These are phyloP conservation scores for Pseudoturritis turrita DNA, from an alignment of 345 rosid genomes.

Conservation along the genomic window DNA sequence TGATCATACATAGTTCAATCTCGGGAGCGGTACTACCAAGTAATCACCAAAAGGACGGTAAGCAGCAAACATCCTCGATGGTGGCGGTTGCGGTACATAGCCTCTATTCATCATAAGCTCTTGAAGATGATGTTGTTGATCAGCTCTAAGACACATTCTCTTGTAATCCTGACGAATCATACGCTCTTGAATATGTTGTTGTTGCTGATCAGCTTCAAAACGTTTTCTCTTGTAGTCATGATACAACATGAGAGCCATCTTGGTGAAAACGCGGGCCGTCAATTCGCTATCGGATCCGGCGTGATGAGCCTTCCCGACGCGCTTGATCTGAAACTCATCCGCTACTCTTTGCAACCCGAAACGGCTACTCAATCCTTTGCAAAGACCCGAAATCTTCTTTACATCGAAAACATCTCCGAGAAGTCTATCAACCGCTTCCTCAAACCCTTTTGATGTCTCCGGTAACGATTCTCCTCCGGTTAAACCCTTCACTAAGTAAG, in stretches of 20 bases:
- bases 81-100: background rate
- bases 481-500: background rate
- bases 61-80: background rate
- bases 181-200: too few relatives aligned
- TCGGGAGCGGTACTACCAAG: background rate
- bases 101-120: background rate
- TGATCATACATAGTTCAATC: background rate
- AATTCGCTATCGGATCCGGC: conserved; percentile 26
- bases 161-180: too few relatives aligned
- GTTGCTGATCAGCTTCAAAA: background rate
- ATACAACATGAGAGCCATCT: background rate
- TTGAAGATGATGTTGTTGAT: background rate
- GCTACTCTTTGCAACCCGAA: conserved; percentile 8
- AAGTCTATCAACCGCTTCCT: background rate
- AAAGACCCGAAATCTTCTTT: background rate
- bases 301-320: conserved; percentile 17
- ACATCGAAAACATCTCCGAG: background rate
- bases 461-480: background rate
- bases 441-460: background rate
- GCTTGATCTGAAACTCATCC: background rate
- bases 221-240: background rate
- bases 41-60: background rate
- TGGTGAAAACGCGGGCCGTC: background rate
- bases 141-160: background rate
- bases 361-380: background rate